Conservation (phyloP, 2,329 filamentous ascomycete genomes). For the Colletotrichum somersetense region DNA sequence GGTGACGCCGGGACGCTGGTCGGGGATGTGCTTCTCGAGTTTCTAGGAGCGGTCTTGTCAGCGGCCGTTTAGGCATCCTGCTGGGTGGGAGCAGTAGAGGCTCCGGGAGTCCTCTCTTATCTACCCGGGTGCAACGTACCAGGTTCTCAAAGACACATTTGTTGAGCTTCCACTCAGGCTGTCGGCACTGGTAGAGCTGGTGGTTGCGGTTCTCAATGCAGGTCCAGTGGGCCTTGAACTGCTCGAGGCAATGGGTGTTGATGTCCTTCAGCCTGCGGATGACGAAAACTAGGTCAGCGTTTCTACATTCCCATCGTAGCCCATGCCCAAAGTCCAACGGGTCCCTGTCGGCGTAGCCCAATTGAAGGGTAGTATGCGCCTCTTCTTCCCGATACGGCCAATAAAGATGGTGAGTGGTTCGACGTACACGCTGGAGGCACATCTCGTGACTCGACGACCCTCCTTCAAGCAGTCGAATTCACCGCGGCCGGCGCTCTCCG, state of each 20-base stretch:
- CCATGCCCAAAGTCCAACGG: neutral
- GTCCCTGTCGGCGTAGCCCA: neutral
- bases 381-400: neutral
- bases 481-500: conserved; percentile 87
- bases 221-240: conserved; percentile 95
- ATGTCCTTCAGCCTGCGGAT: conserved; percentile 84
- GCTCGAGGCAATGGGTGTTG: conserved; percentile 91
- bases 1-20: conserved; percentile 75
- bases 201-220: conserved; percentile 99
- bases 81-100: neutral
- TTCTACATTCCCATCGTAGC: neutral
- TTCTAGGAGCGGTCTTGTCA: conserved; percentile 63
- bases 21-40: conserved; percentile 84
- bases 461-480: conserved; percentile 97
- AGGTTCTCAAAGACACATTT: conserved; percentile 96
- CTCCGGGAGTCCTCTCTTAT: neutral
- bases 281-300: conserved; percentile 3
- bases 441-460: conserved; percentile 95
- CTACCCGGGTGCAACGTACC: conserved; percentile 66
- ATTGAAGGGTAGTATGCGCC: neutral
- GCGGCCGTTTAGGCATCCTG: neutral
- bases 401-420: neutral
- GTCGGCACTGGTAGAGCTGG: conserved; percentile 94
- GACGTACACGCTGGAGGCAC: conserved; percentile 94
- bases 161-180: conserved; percentile 89